Percentiles rank a stretch among this genome's conserved stretches.
Conservation (phyloP, 306 rosid species). For the Rosa rugosa region DNA sequence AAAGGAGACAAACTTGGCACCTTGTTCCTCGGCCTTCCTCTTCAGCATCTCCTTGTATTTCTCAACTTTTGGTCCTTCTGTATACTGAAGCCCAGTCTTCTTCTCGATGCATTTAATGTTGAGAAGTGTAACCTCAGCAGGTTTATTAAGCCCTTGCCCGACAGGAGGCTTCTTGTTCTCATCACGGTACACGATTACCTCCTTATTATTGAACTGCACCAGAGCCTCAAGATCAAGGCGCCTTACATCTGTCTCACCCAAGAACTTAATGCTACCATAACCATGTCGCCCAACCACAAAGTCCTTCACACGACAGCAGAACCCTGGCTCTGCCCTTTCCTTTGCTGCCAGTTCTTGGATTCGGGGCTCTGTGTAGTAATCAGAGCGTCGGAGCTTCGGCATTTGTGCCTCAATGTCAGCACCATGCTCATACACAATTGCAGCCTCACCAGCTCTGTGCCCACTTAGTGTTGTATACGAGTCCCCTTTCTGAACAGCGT, state of each 20-base stretch:
- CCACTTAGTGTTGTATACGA: slow-evolving; percentile 78
- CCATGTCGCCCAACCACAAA: slow-evolving; percentile 93
- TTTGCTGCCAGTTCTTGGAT: slow-evolving; percentile 93
- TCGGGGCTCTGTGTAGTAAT: slow-evolving; percentile 87
- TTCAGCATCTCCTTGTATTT: slow-evolving; percentile 88
- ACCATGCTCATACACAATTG: slow-evolving; percentile 94
- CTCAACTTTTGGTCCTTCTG: slow-evolving; percentile 75
- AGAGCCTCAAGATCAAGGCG: slow-evolving; percentile 88
- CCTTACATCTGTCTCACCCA: slow-evolving; percentile 88
- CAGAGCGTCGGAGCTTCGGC: slow-evolving; percentile 92
- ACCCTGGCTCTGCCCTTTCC: slow-evolving; percentile 96
- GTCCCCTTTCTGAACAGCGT: slow-evolving; percentile 54
- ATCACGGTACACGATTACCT: slow-evolving; percentile 90
- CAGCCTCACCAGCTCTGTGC: slow-evolving; percentile 98
- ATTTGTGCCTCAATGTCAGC: slow-evolving; percentile 92
- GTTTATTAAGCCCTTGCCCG: slow-evolving; percentile 97
- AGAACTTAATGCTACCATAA: slow-evolving; percentile 84
- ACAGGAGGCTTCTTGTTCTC: slow-evolving; percentile 91
- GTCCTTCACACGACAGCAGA: slow-evolving; percentile 78
- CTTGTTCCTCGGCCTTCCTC: slow-evolving; percentile 91
- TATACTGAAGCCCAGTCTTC: slow-evolving; percentile 66
- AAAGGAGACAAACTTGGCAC: slow-evolving; percentile 79
- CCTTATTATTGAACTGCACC: slow-evolving; percentile 85
- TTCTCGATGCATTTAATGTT: slow-evolving; percentile 84
- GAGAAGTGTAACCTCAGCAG: slow-evolving; percentile 93